Evolutionary conservation across 495 filamentous ascomycete species (phyloP).

Genomic region (Jackrogersella minutella): DNA sequence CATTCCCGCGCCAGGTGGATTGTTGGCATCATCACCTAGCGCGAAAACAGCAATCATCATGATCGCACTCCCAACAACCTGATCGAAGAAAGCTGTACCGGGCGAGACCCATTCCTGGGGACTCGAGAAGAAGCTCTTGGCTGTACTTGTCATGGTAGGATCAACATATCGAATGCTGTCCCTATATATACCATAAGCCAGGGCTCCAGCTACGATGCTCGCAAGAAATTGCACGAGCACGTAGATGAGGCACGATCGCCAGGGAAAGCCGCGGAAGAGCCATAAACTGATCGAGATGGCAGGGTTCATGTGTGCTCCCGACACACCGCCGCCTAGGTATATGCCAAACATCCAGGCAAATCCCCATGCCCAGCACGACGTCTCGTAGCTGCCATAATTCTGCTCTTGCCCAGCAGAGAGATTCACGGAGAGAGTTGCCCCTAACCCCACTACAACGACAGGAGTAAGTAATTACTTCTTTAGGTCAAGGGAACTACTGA

Average conservation of each 20-base stretch:
- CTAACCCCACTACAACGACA: too few species aligned
- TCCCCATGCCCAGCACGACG: constrained; percentile 61
- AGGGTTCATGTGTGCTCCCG: constrained; percentile 64
- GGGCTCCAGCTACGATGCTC: constrained; percentile 53
- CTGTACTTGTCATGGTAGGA: constrained; percentile 40
- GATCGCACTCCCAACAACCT: constrained; percentile 58
- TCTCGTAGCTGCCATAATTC: constrained; percentile 49
- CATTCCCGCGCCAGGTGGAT: constrained; percentile 64
- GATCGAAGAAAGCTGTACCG: constrained; percentile 60
- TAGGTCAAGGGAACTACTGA: too few species aligned
- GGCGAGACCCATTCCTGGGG: constrained; percentile 55
- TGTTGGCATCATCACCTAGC: constrained; percentile 63
- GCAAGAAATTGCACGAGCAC: constrained; percentile 59
- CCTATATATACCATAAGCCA: constrained; percentile 60
- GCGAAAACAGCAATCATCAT: constrained; percentile 59
- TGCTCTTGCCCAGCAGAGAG: constrained; percentile 48
- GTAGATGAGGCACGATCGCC: constrained; percentile 56
- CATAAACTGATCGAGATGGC: constrained; percentile 58
- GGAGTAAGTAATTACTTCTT: too few species aligned
- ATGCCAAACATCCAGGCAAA: constrained; percentile 66
- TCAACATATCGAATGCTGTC: constrained; percentile 55
- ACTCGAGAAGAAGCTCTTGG: constrained; percentile 52
- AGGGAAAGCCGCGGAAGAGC: constrained; percentile 62
- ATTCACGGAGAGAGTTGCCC: constrained; percentile 58
- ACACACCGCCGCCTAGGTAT: constrained; percentile 64